phyloP scores from a whole-genome alignment of 768 basidiomycete species.

The Amanita muscaria region DNA sequence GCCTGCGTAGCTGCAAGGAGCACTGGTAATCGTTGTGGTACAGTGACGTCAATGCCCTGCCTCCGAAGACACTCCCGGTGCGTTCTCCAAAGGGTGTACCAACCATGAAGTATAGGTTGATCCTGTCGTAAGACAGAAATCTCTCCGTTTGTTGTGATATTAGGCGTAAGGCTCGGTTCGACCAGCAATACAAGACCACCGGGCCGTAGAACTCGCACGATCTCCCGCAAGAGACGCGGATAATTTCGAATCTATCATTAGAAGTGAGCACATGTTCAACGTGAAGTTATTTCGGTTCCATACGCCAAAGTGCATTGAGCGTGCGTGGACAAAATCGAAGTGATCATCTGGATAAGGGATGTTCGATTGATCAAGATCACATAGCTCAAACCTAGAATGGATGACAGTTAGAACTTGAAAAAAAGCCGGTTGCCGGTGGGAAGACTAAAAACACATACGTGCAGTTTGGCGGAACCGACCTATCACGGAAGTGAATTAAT shows the following conservation, averaged over 20 bases:
- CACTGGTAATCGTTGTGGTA: slow-evolving; percentile 46
- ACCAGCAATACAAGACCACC: slow-evolving; percentile 63
- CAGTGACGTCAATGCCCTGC: slow-evolving; percentile 46
- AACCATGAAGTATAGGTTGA: slow-evolving; percentile 38
- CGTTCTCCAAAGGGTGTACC: slow-evolving; percentile 57
- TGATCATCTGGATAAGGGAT: slow-evolving; percentile 56
- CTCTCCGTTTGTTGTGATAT: slow-evolving; percentile 18
- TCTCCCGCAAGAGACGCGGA: slow-evolving; percentile 49
- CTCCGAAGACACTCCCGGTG: slow-evolving; percentile 46
- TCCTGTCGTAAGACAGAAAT: not conserved
- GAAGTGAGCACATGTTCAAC: not conserved
- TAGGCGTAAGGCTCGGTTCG: slow-evolving; percentile 49
- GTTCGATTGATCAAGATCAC: slow-evolving; percentile 50
- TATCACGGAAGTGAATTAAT: slow-evolving; percentile 17
- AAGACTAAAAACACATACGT: slow-evolving; percentile 44
- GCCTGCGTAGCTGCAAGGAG: slow-evolving; percentile 37
- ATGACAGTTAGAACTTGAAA: not conserved
- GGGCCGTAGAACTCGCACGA: slow-evolving; percentile 58
- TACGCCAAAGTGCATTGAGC: slow-evolving; percentile 61
- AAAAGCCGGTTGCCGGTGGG: too few relatives aligned
- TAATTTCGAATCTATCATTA: slow-evolving; percentile 51
- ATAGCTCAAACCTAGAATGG: slow-evolving; percentile 53
- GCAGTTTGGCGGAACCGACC: slow-evolving; percentile 63
- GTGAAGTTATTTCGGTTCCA: slow-evolving; percentile 17
- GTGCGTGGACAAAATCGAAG: slow-evolving; percentile 65